phyloP scores from a whole-genome alignment of 208 protist species.

The Leishmania braziliensis region DNA sequence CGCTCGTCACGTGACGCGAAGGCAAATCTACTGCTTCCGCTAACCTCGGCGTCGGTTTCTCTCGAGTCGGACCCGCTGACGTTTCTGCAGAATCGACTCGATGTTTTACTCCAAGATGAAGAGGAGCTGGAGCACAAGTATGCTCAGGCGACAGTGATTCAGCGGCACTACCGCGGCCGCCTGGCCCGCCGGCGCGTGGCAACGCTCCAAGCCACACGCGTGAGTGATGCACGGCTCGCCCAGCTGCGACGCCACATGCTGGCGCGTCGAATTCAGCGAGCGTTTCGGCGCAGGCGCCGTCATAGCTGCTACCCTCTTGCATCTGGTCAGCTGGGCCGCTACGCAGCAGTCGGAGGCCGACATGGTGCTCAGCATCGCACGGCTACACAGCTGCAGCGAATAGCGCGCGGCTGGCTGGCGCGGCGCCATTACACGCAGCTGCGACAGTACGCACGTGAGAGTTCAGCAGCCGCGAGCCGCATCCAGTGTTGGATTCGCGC shows the following conservation, averaged over 20 bases:
- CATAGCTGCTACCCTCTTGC: slow-evolving; percentile 22
- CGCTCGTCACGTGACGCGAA: neutral
- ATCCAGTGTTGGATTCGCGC: slow-evolving; percentile 69
- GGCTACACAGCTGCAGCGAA: slow-evolving; percentile 62
- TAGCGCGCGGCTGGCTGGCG: slow-evolving; percentile 72
- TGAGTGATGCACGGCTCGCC: slow-evolving; percentile 26
- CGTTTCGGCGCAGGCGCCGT: slow-evolving; percentile 39
- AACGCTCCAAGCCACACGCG: slow-evolving; percentile 29
- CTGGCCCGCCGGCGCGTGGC: slow-evolving; percentile 37
- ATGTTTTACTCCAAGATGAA: slow-evolving; percentile 80
- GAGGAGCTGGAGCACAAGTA: slow-evolving; percentile 80
- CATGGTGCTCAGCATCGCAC: slow-evolving; percentile 40
- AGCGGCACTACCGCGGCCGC: slow-evolving; percentile 67
- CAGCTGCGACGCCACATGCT: slow-evolving; percentile 52
- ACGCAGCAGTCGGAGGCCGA: slow-evolving; percentile 12
- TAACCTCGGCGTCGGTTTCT: neutral
- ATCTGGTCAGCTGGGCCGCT: slow-evolving; percentile 5
- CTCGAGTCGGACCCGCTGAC: slow-evolving; percentile 41
- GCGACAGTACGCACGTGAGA: slow-evolving; percentile 35
- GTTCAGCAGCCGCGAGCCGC: slow-evolving; percentile 30
- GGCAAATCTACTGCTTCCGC: neutral
- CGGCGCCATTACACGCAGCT: slow-evolving; percentile 35
- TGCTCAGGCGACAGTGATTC: slow-evolving; percentile 57
- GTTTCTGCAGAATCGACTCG: slow-evolving; percentile 68
- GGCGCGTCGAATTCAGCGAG: slow-evolving; percentile 61